Evolutionary conservation across 2,329 filamentous ascomycete species (phyloP).

Genomic region (Volutella citrinella): DNA sequence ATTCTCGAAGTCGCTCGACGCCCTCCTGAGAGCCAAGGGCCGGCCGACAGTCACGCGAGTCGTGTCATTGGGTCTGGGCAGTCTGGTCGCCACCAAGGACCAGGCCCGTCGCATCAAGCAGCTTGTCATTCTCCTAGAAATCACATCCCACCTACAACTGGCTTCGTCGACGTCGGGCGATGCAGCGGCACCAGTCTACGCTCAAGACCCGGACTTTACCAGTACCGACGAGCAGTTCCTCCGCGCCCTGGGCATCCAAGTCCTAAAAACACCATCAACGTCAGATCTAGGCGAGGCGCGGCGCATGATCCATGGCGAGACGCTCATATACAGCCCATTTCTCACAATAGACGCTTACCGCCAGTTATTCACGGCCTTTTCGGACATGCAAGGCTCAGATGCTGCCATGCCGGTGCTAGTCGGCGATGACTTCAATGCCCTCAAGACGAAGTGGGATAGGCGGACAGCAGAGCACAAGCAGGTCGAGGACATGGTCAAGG

Average conservation of each 20-base stretch:
- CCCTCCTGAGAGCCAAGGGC: conserved; percentile 16
- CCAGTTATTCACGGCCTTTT: conserved; percentile 8
- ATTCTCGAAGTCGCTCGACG: conserved; percentile 14
- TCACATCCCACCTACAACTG: conserved; percentile 14
- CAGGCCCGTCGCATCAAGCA: conserved; percentile 22
- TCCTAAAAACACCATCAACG: conserved; percentile 16
- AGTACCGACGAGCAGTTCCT: conserved; percentile 18
- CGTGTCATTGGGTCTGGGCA: conserved; percentile 20
- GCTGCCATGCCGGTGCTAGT: conserved; percentile 14
- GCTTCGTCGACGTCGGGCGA: background rate
- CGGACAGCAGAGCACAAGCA: conserved; percentile 17
- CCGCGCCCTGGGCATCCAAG: conserved; percentile 11
- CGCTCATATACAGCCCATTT: conserved; percentile 22
- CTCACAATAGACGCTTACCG: conserved; percentile 22
- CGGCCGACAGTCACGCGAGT: conserved; percentile 15
- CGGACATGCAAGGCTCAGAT: background rate
- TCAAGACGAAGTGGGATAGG: conserved; percentile 23
- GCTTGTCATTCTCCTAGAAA: conserved; percentile 17
- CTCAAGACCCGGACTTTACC: conserved; percentile 23
- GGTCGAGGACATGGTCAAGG: conserved; percentile 19
- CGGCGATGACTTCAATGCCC: conserved; percentile 23
- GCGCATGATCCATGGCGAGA: conserved; percentile 16
- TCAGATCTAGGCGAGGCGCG: conserved; percentile 19
- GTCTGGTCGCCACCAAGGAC: conserved; percentile 17
- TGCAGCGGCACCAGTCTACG: conserved; percentile 8